Evolutionary conservation across 2,329 filamentous ascomycete genomes (phyloP), one percentile per base, ranked within the genome.

Genomic region (Mycosphaerella arachidis): DNA sequence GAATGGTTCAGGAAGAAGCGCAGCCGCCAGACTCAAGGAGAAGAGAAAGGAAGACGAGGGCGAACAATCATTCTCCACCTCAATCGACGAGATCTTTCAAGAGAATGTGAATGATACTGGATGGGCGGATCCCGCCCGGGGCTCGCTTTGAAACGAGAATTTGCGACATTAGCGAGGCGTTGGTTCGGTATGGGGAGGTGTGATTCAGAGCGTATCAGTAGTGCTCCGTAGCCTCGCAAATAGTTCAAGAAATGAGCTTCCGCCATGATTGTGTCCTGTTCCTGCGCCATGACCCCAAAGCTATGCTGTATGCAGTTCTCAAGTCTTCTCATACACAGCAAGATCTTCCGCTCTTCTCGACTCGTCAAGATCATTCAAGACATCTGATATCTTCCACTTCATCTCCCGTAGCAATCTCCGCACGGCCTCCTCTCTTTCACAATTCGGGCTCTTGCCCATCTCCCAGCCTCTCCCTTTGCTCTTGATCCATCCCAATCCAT

Each of bases 111-210:
- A 30, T 20, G 16, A 29, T 20, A 12, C 24, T 6, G 46, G 24
- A 33, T 46, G 40, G 54, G 54, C 20, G 9, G 43, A 30, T n/a
- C 40, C 40, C 48, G 27, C 24, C 24, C 24, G 40, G 10, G n/a
- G n/a, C 35, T 7, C 24, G 18, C 12, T 12, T 43, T 16, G 18
- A 27, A 13, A 8, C 18, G 8, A 46, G 35, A 43, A 10, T 37
- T 30, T 16, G 53, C 13, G 8, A 6, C 5, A 30, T 59, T 59
- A 59, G 57, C 57, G 53, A 59, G 57, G 57, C 57, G 57, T 59
- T 60, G 53, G 53, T 45, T 43, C 51, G 29, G 57, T 35, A 27
- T 18, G 40, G n/a, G 18, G 16, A 43, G 40, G 20, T 30, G 20
- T 30, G 10, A 50, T 27, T 12, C 18, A 50, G 24, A 12, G 4